Percentiles rank a stretch among this genome's conserved stretches.
These are phyloP conservation scores for Turritis glabra DNA, from an alignment of 345 rosid species.

Conservation along the genomic window DNA sequence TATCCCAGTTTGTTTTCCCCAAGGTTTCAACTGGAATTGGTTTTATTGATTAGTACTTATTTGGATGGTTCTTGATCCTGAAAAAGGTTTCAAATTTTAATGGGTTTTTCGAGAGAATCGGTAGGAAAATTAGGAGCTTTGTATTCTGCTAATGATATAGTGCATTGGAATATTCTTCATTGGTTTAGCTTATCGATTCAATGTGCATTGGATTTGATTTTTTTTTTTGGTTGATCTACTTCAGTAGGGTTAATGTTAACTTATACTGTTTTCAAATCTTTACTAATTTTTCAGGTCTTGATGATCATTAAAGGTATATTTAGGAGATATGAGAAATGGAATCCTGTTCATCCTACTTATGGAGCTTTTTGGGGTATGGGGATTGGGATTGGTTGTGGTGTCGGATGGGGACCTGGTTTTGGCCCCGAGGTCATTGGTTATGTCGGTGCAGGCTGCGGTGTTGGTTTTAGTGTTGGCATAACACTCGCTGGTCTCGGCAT, in stretches of 20 bases:
- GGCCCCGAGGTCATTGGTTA: slow-evolving; percentile 92
- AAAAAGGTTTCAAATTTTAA: neutral
- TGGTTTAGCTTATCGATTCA: neutral
- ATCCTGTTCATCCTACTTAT: slow-evolving; percentile 84
- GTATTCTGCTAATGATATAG: neutral
- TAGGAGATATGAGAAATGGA: slow-evolving; percentile 82
- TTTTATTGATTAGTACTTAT: slow-evolving; percentile 2
- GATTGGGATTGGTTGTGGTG: slow-evolving; percentile 84
- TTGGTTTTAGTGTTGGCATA: slow-evolving; percentile 87
- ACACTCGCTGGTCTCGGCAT: slow-evolving; percentile 83
- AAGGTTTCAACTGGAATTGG: slow-evolving; percentile 5
- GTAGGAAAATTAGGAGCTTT: neutral
- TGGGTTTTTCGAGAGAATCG: neutral
- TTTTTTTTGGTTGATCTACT: neutral
- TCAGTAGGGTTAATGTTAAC: neutral
- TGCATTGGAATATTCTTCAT: neutral
- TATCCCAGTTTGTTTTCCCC: neutral
- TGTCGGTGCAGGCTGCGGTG: slow-evolving; percentile 91
- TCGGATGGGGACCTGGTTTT: slow-evolving; percentile 98
- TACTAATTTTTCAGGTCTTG: slow-evolving; percentile 35
- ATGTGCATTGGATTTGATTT: neutral
- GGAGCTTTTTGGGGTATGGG: slow-evolving; percentile 99
- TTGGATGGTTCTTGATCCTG: neutral
- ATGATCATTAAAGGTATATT: slow-evolving; percentile 85
- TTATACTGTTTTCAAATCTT: neutral